Base-by-base conservation (phyloP, 2,329 filamentous ascomycete genomes). In the Pyricularia pennisetigena region DNA sequence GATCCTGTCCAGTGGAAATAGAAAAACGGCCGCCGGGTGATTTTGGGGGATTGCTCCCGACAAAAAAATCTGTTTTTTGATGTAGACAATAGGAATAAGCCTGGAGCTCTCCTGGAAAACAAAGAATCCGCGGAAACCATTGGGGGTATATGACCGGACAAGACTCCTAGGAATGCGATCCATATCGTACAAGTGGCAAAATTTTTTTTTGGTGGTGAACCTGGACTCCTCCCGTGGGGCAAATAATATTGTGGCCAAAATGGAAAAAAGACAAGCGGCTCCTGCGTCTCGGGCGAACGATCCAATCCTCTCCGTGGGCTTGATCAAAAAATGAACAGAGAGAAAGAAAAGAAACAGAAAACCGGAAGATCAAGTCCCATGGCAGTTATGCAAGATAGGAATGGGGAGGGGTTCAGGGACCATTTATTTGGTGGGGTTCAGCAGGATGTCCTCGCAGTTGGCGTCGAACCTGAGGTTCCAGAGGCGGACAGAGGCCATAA, bases 391-490 rank as follows among this genome's bases (percentile, higher is more conserved):
- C 14, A 20, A 7, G 64, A 63, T 16, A n/a, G n/a, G 14, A 30
- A 30, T 3, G 61, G n/a, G 26, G 14, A 29, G 29, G 24, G 8
- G 23, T 20, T 26, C 20, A 12, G 12, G 20, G 24, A 24, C 28
- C 67, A 68, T 75, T 75, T 85, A 89, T 74, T 81, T 78, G 72
- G 82, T 83, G 59, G 88, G 88, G 74, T 84, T 82, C 72, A 80
- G 81, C 70, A 98, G 83, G 73, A 98, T 94, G 30, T 94, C 91
- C 75, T 97, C 92, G 80, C 93, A 97, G 83, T 98, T 97, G 78
- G 92, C 92, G 75, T 97, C 93, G 79, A 97, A 99, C 64, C 94
- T 90, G 80, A 96, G 88, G 78, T 91, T 93, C 92, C 94, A 99
- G 49, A 94, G 84, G 66, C 92, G 87, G 75, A 97, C 89, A 71